Evolutionary conservation across 106 monocot species (phyloP).

Genomic region (Gastrodia elata): DNA sequence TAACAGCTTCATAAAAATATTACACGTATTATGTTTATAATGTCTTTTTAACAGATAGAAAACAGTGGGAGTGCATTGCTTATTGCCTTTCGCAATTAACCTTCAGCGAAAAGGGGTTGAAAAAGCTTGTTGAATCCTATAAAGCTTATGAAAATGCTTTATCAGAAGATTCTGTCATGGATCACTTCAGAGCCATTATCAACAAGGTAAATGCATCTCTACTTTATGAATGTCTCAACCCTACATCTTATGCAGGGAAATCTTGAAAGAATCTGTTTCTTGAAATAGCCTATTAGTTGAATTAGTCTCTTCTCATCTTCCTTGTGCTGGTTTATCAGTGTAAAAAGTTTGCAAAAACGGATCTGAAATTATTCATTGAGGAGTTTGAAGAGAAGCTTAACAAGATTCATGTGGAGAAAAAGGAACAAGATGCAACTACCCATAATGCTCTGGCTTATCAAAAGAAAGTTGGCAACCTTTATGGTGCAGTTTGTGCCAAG

Average conservation of each 20-base stretch:
- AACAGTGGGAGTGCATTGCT: conserved; percentile 73
- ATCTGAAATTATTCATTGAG: conserved; percentile 69
- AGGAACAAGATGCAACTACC: conserved; percentile 73
- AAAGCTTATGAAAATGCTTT: conserved; percentile 82
- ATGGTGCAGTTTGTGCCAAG: conserved; percentile 19
- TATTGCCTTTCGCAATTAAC: conserved; percentile 95
- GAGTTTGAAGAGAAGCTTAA: conserved; percentile 91
- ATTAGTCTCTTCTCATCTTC: conserved; percentile 5
- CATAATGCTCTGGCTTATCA: conserved; percentile 64
- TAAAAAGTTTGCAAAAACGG: conserved; percentile 88
- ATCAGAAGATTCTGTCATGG: conserved; percentile 78
- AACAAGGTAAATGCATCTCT: conserved; percentile 49
- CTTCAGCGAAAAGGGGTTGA: conserved; percentile 81
- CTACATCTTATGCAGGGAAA: too few relatives aligned
- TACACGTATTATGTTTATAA: not conserved
- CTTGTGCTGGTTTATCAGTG: conserved; percentile 34
- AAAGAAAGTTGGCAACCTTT: conserved; percentile 44
- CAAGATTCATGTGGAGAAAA: conserved; percentile 67
- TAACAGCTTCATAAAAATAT: not conserved
- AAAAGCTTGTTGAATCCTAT: conserved; percentile 78
- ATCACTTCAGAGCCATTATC: conserved; percentile 68
- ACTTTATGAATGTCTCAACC: not conserved
- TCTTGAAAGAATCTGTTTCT: not conserved
- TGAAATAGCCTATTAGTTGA: not conserved
- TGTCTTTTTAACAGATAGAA: conserved; percentile 44